These are phyloP conservation scores for Fomitopsis pulvina DNA, from an alignment of 768 basidiomycete genomes.

Conservation along the genomic window DNA sequence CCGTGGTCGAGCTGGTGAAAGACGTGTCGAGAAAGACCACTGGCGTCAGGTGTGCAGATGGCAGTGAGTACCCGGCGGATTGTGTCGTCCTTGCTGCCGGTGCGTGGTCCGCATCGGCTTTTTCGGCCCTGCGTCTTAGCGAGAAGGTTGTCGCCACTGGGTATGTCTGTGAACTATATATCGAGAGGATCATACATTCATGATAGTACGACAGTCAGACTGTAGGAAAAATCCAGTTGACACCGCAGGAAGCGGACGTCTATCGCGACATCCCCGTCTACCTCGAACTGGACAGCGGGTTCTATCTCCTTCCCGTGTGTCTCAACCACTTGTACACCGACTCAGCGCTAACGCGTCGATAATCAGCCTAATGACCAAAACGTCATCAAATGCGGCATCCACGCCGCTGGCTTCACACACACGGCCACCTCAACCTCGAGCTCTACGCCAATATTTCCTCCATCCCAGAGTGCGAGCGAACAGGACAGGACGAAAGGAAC, in stretches of 20 bases:
- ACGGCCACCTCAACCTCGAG: conserved; percentile 25
- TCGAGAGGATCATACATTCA: background rate
- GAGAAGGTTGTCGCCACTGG: conserved; percentile 69
- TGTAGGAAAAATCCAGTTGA: conserved; percentile 73
- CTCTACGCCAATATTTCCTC: conserved; percentile 74
- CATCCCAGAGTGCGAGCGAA: conserved; percentile 34
- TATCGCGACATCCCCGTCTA: conserved; percentile 66
- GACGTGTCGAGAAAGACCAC: conserved; percentile 31
- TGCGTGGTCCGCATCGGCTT: conserved; percentile 80
- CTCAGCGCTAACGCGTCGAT: background rate
- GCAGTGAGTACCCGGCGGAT: conserved; percentile 46
- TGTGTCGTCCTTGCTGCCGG: conserved; percentile 69
- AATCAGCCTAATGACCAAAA: conserved; percentile 59
- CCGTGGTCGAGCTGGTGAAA: conserved; percentile 45
- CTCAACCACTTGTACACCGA: background rate
- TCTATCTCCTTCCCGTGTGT: conserved; percentile 77
- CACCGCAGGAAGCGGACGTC: conserved; percentile 51
- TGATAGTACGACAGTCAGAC: conserved; percentile 49
- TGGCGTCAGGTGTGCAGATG: conserved; percentile 62
- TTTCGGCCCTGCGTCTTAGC: conserved; percentile 50
- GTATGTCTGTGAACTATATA: conserved; percentile 32
- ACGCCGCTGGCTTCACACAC: conserved; percentile 66
- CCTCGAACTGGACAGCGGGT: conserved; percentile 65
- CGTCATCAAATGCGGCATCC: conserved; percentile 74
- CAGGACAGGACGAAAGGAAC: conserved; percentile 33